Conservation (phyloP, 768 basidiomycete species). For the Tephrocybe sp. region DNA sequence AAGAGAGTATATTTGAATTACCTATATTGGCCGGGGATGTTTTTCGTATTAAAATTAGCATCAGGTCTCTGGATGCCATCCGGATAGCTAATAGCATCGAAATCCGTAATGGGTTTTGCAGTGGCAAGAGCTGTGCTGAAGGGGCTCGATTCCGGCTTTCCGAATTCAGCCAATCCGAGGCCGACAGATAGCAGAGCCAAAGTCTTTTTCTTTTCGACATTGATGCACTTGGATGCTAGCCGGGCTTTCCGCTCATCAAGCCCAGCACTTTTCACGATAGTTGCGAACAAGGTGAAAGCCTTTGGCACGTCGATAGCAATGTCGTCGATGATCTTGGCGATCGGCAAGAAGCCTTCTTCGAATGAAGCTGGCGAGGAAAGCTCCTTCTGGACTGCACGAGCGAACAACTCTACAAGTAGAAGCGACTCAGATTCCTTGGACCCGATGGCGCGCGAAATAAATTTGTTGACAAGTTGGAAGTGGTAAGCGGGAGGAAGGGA, state of each 20-base stretch:
- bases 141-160: slow-evolving; percentile 44
- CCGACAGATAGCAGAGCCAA: no score
- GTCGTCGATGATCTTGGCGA: slow-evolving; percentile 82
- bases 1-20: slow-evolving; percentile 25
- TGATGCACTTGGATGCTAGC: no score
- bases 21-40: slow-evolving; percentile 89
- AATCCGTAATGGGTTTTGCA: no score
- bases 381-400: slow-evolving; percentile 56
- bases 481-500: slow-evolving; percentile 68
- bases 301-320: slow-evolving; percentile 88
- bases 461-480: slow-evolving; percentile 66
- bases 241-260: no score
- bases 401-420: slow-evolving; percentile 77
- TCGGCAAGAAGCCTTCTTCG: slow-evolving; percentile 70
- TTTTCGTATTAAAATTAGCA: slow-evolving; percentile 87
- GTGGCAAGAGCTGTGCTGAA: slow-evolving; percentile 69
- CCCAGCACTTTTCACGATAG: no score
- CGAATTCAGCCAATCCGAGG: slow-evolving; percentile 44
- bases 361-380: slow-evolving; percentile 61
- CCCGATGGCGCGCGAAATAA: slow-evolving; percentile 75
- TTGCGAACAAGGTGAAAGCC: slow-evolving; percentile 74
- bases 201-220: no score
- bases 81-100: no score
- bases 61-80: slow-evolving; percentile 85
- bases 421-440: slow-evolving; percentile 80